phyloP scores from a whole-genome alignment of 441 rosid species.

The Flueggea neowawraea region DNA sequence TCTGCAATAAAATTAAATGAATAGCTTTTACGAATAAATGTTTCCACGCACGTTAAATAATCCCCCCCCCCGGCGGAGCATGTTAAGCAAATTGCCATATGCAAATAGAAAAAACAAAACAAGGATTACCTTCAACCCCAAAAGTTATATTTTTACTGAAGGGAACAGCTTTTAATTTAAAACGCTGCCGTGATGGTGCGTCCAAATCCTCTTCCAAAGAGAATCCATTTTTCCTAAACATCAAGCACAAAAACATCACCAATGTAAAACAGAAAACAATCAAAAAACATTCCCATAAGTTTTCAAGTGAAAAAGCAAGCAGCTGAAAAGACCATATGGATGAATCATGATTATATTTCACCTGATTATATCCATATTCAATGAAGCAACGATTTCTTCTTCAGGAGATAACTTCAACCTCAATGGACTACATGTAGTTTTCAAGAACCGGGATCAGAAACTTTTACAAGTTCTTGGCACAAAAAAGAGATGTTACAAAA shows the following conservation, averaged over 20 bases:
- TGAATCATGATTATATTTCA: slow-evolving; percentile 17
- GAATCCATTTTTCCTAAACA: slow-evolving; percentile 87
- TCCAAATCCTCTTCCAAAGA: slow-evolving; percentile 73
- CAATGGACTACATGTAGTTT: slow-evolving; percentile 55
- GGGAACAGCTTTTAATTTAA: slow-evolving; percentile 76
- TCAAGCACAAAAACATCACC: slow-evolving; percentile 7
- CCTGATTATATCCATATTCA: slow-evolving; percentile 94
- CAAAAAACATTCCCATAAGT: neutral
- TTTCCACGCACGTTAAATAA: too few relatives aligned
- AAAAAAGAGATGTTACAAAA: slow-evolving; percentile 2
- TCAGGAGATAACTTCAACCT: slow-evolving; percentile 90
- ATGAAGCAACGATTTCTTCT: slow-evolving; percentile 79
- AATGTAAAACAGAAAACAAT: neutral
- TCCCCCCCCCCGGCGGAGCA: too few relatives aligned
- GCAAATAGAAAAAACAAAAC: neutral
- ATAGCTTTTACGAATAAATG: too few relatives aligned
- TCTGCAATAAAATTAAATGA: too few relatives aligned
- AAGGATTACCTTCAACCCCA: slow-evolving; percentile 78
- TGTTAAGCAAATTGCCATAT: too few relatives aligned
- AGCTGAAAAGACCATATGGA: neutral
- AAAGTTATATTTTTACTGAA: slow-evolving; percentile 93
- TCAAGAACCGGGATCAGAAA: slow-evolving; percentile 2
- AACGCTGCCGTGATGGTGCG: slow-evolving; percentile 76
- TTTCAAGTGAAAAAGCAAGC: slow-evolving; percentile 1
- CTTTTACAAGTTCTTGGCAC: slow-evolving; percentile 1